Percentiles rank a stretch among this genome's conserved stretches.
phyloP scores from a whole-genome alignment of 768 basidiomycete genomes.

The Suillus subaureus region DNA sequence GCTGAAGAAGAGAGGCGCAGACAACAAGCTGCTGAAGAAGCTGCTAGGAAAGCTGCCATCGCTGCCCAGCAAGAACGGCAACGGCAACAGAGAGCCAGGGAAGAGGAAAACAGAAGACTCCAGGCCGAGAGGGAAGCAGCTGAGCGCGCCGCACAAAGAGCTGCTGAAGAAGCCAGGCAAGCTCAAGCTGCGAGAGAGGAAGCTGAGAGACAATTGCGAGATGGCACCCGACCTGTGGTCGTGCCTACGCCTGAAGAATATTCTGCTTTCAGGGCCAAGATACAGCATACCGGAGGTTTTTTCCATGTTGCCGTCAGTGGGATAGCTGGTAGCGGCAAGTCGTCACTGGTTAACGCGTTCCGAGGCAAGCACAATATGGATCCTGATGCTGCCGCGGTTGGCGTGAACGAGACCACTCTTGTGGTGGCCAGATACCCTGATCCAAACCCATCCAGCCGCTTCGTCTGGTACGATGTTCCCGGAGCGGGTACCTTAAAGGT shows the following conservation, averaged over 20 bases:
- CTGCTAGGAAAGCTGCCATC: constrained; percentile 22
- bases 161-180: constrained; percentile 25
- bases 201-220: constrained; percentile 14
- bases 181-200: constrained; percentile 23
- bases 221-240: constrained; percentile 18
- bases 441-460: constrained; percentile 13
- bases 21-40: constrained; percentile 23
- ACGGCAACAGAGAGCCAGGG: constrained; percentile 22
- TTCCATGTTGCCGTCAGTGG: constrained; percentile 21
- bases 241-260: constrained; percentile 19
- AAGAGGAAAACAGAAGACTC: constrained; percentile 13
- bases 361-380: constrained; percentile 24
- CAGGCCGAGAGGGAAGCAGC: constrained; percentile 21
- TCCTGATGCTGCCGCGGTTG: constrained; percentile 25
- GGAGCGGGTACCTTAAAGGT: constrained; percentile 29
- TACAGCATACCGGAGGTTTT: constrained; percentile 12
- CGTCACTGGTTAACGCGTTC: constrained; percentile 23
- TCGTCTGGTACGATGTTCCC: constrained; percentile 33
- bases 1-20: constrained; percentile 25
- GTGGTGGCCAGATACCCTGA: constrained; percentile 25
- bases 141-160: constrained; percentile 26
- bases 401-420: constrained; percentile 27
- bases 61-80: constrained; percentile 28
- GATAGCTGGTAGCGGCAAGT: constrained; percentile 17
- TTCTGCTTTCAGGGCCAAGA: constrained; percentile 3